Evolutionary conservation across 2,329 filamentous ascomycete genomes (phyloP).

Genomic region (Alternaria brassicae): DNA sequence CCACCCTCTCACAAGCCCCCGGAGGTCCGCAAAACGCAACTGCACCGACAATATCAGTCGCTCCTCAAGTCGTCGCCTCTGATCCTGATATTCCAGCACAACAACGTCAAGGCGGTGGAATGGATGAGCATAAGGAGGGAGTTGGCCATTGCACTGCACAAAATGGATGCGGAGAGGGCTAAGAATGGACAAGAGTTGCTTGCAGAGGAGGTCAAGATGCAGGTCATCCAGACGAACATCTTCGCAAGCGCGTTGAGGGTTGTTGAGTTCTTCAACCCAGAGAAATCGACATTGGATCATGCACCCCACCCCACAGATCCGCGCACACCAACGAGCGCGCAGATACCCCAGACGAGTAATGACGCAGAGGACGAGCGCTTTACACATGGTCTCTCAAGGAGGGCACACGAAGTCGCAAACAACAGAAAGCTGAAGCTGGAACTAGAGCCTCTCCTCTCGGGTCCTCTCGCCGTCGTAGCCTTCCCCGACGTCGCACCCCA

Average conservation of each 20-base stretch:
- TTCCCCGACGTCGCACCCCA: slow-evolving; percentile 84
- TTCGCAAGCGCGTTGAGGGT: slow-evolving; percentile 84
- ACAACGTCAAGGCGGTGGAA: slow-evolving; percentile 76
- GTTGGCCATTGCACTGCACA: slow-evolving; percentile 65
- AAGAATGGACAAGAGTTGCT: slow-evolving; percentile 60
- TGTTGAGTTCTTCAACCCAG: slow-evolving; percentile 75
- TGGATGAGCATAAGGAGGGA: slow-evolving; percentile 77
- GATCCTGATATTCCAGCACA: slow-evolving; percentile 85
- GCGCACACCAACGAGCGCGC: slow-evolving; percentile 42
- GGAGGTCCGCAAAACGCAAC: slow-evolving; percentile 88
- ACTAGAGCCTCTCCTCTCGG: slow-evolving; percentile 78
- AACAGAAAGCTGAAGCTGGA: slow-evolving; percentile 63
- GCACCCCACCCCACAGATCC: slow-evolving; percentile 42
- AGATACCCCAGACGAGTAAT: slow-evolving; percentile 40
- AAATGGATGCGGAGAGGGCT: slow-evolving; percentile 74
- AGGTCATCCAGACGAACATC: slow-evolving; percentile 88
- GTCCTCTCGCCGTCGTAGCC: slow-evolving; percentile 79
- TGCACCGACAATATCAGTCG: slow-evolving; percentile 86
- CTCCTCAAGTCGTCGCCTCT: slow-evolving; percentile 84
- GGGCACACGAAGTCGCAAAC: slow-evolving; percentile 60
- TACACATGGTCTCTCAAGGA: slow-evolving; percentile 66
- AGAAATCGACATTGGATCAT: slow-evolving; percentile 26
- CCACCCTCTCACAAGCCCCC: slow-evolving; percentile 87
- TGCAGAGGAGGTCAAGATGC: slow-evolving; percentile 72
- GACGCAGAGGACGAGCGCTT: slow-evolving; percentile 59